These are phyloP conservation scores for Kwoniella newhampshirensis DNA, from an alignment of 768 basidiomycete species.

Conservation along the genomic window DNA sequence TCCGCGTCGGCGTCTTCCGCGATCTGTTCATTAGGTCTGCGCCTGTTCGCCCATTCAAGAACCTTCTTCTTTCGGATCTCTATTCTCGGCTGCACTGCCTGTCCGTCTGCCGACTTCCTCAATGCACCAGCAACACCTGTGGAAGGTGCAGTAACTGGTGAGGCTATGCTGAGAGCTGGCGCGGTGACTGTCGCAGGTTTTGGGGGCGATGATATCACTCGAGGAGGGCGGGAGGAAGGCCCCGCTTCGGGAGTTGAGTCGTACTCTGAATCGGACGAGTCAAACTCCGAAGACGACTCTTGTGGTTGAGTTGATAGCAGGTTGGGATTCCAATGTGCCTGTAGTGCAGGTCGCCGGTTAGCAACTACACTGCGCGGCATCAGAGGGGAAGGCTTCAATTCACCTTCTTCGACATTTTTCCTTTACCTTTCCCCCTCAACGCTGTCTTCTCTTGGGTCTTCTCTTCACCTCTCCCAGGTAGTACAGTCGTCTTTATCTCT, in stretches of 20 bases:
- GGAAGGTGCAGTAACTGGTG: background rate
- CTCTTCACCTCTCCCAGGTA: constrained; percentile 16
- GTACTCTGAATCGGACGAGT: constrained; percentile 41
- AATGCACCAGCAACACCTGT: constrained; percentile 62
- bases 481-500: constrained; percentile 15
- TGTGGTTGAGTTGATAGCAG: constrained; percentile 30
- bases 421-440: constrained; percentile 16
- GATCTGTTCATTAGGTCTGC: constrained; percentile 8
- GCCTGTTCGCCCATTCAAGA: constrained; percentile 7
- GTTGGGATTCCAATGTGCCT: constrained; percentile 35
- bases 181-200: background rate
- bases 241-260: constrained; percentile 22
- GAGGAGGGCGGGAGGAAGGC: constrained; percentile 12
- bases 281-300: constrained; percentile 32
- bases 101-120: constrained; percentile 67
- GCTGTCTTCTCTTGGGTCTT: constrained; percentile 15
- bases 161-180: background rate
- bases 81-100: constrained; percentile 58
- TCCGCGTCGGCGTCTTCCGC: constrained; percentile 17
- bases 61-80: constrained; percentile 52
- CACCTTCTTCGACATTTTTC: constrained; percentile 30
- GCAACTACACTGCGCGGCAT: no score
- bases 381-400: background rate
- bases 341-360: background rate
- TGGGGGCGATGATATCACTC: constrained; percentile 21